Evolutionary conservation across 148 eudicot species (phyloP).

Genomic region (Arctostaphylos glauca): DNA sequence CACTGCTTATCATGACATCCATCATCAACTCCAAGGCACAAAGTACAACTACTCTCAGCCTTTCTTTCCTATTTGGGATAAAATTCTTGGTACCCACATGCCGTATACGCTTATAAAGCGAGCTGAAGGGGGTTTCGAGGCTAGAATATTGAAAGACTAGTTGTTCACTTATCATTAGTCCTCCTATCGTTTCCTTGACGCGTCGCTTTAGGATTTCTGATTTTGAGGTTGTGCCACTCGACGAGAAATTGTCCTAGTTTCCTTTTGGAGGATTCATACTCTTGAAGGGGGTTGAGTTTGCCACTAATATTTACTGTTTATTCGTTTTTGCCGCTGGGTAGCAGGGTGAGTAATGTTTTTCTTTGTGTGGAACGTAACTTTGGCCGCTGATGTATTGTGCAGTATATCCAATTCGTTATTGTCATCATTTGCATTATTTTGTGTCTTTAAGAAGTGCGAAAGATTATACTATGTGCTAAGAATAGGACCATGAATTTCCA

Average conservation of each 20-base stretch:
- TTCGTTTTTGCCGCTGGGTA: slow-evolving; percentile 14
- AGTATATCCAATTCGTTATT: not conserved
- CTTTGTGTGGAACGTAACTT: slow-evolving; percentile 14
- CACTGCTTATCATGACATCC: slow-evolving; percentile 54
- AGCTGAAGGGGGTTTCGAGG: slow-evolving; percentile 48
- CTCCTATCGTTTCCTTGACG: not conserved
- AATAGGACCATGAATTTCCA: not conserved
- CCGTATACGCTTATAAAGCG: slow-evolving; percentile 45
- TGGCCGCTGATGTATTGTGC: slow-evolving; percentile 9
- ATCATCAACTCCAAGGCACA: slow-evolving; percentile 51
- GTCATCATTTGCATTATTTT: slow-evolving; percentile 9
- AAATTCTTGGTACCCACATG: slow-evolving; percentile 47
- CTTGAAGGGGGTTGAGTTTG: slow-evolving; percentile 12
- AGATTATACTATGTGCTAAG: not conserved
- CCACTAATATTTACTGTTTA: slow-evolving; percentile 19
- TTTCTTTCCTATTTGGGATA: slow-evolving; percentile 53
- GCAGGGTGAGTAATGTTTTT: slow-evolving; percentile 12
- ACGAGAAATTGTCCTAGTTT: slow-evolving; percentile 6
- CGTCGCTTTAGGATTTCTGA: not conserved
- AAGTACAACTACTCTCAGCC: slow-evolving; percentile 53
- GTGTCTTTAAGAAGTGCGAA: not conserved
- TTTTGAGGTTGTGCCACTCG: not conserved
- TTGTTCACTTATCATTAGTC: not conserved
- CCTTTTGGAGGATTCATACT: slow-evolving; percentile 4
- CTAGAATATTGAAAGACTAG: slow-evolving; percentile 37